These are phyloP conservation scores for Bacterosira constricta DNA, from an alignment of 108 stramenopile genomes.

Conservation along the genomic window DNA sequence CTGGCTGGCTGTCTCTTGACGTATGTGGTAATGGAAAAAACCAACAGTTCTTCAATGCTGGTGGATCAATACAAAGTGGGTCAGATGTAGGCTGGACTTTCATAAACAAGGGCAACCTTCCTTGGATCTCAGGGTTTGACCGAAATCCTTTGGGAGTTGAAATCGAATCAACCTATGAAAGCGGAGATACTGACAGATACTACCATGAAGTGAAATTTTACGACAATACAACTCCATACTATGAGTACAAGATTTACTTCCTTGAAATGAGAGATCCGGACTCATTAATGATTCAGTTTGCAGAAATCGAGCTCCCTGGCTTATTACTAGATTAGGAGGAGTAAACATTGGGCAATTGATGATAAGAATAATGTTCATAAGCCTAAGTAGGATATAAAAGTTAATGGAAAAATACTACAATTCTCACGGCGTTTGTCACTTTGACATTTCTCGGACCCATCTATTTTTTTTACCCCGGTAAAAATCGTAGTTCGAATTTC, in stretches of 20 bases:
- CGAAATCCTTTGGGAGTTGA: not conserved
- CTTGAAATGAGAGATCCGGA: not conserved
- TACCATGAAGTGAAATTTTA: conserved; percentile 11
- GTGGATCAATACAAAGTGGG: not conserved
- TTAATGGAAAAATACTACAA: too few relatives aligned
- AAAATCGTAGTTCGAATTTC: too few relatives aligned
- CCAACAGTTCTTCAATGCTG: not conserved
- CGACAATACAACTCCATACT: not conserved
- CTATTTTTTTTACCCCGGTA: too few relatives aligned
- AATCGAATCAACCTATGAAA: conserved; percentile 6
- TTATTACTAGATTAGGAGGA: not conserved
- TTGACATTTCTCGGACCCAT: too few relatives aligned
- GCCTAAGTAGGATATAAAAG: too few relatives aligned
- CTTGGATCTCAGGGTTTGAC: not conserved
- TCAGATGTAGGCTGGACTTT: not conserved
- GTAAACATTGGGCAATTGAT: too few relatives aligned
- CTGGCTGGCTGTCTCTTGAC: too few relatives aligned
- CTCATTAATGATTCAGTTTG: not conserved
- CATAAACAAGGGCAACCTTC: not conserved
- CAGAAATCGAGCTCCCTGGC: conserved; percentile 6
- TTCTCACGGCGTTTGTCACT: too few relatives aligned
- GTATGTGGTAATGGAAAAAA: too few relatives aligned
- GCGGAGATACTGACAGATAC: not conserved
- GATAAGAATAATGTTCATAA: too few relatives aligned
- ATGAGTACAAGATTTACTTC: conserved; percentile 17